Conservation (phyloP, 2,329 filamentous ascomycete genomes). For the Coniella lustricola region DNA sequence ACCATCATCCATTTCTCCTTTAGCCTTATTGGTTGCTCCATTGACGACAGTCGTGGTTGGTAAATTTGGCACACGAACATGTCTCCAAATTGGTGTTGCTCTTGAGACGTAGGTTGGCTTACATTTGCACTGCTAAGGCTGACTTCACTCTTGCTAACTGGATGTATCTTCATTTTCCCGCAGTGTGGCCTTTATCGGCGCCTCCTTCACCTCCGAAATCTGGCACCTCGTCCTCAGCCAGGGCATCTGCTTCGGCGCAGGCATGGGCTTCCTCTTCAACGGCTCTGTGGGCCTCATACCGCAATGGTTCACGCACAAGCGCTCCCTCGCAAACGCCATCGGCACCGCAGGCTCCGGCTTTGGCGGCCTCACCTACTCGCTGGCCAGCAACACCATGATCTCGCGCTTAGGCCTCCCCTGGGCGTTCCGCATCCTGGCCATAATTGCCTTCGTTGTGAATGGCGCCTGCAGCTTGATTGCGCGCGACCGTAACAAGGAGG, state of each 20-base stretch:
- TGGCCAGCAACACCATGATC: slow-evolving; percentile 64
- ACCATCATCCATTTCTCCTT: slow-evolving; percentile 16
- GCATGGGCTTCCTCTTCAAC: slow-evolving; percentile 72
- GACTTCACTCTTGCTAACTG: not conserved
- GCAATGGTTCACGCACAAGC: slow-evolving; percentile 65
- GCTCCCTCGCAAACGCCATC: slow-evolving; percentile 64
- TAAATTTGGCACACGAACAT: slow-evolving; percentile 54
- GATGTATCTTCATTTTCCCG: not conserved
- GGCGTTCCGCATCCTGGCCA: slow-evolving; percentile 60
- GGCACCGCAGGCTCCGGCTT: slow-evolving; percentile 64
- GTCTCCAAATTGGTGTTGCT: slow-evolving; percentile 56
- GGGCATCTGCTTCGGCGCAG: slow-evolving; percentile 69
- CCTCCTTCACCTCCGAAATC: slow-evolving; percentile 59
- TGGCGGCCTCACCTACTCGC: slow-evolving; percentile 64
- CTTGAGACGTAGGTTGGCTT: slow-evolving; percentile 45
- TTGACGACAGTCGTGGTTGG: slow-evolving; percentile 56
- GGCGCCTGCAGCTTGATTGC: slow-evolving; percentile 55
- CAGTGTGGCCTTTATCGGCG: slow-evolving; percentile 55
- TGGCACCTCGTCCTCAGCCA: slow-evolving; percentile 74
- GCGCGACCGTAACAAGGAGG: slow-evolving; percentile 62
- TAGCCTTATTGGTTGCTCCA: slow-evolving; percentile 61
- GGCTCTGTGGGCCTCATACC: slow-evolving; percentile 59
- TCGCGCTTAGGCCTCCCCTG: slow-evolving; percentile 55
- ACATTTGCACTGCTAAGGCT: not conserved
- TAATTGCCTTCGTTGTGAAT: slow-evolving; percentile 59